Base-by-base conservation (phyloP, 352 stramenopile genomes). In the Globisporangium camurandrum region DNA sequence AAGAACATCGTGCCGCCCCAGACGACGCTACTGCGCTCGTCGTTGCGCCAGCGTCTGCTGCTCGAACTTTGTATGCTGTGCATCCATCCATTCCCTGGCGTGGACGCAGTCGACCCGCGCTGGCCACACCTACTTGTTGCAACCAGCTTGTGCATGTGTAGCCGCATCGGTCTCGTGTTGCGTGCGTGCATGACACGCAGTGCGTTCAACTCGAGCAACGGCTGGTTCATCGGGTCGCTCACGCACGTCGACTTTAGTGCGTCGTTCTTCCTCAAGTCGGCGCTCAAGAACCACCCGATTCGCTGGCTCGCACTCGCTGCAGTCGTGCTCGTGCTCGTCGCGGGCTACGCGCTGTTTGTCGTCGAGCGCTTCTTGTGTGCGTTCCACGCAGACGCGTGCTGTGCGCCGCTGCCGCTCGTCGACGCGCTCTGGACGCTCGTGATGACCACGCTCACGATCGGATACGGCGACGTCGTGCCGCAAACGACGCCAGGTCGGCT, bases 151-250 rank as follows among this genome's bases (percentile, higher is more conserved):
- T 11, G 76, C 54, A 90, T 88, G 75, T 84, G 86, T 34, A 31
- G 49, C 16, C 67, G 78, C 27, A 55, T 88, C 17, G 66, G 47
- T 38, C 64, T 89, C 49, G 42, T 81, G 9, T 30, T 84, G 14
- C 72, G 76, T 22, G 67, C 86, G 23, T 62, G 84, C 38, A 62
- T 83, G 46, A 80, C 77, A 49, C 73, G 66, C 38, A 75, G 74
- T 60, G 73, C 75, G 54, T 86, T 91, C 61, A 91, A 88, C 49
- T 76, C 75, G 48, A 88, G 67, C 63, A 88, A 88, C 51, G 75
- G 76, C 37, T 86, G 76, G 75, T 91, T 91, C 59, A 88, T 91
- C 51, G 62, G 72, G 30, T 58, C 80, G 41, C 64, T 88, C 39
- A 91, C 80, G 20, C 88, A 88, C 44, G 73, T 91, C 26, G 75